phyloP scores from a whole-genome alignment of 495 filamentous ascomycete genomes.

The Aspergillus leporis region DNA sequence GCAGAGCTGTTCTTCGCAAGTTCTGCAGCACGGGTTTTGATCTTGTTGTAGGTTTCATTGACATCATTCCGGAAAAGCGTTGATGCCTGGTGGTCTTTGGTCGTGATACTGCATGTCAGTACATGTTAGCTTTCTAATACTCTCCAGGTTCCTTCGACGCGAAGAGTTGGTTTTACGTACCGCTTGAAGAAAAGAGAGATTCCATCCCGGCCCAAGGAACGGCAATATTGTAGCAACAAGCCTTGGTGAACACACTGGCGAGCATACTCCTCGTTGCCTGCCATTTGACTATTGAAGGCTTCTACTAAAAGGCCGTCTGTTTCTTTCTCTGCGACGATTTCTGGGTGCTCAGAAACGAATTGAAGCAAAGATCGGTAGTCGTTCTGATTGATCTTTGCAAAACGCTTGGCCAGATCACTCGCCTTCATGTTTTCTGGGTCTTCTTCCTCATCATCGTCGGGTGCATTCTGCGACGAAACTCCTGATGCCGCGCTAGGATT shows the following conservation, averaged over 20 bases:
- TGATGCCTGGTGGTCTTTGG: slow-evolving; percentile 84
- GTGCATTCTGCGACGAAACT: slow-evolving; percentile 44
- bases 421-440: slow-evolving; percentile 75
- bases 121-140: slow-evolving; percentile 16
- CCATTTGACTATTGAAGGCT: slow-evolving; percentile 83
- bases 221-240: slow-evolving; percentile 90
- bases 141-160: not conserved
- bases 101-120: slow-evolving; percentile 68
- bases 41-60: slow-evolving; percentile 76
- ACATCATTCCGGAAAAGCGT: slow-evolving; percentile 93
- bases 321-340: slow-evolving; percentile 81
- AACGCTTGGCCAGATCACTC: slow-evolving; percentile 71
- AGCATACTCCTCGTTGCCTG: slow-evolving; percentile 71
- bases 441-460: slow-evolving; percentile 61
- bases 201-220: slow-evolving; percentile 82
- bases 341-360: slow-evolving; percentile 74
- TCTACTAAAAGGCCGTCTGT: slow-evolving; percentile 88
- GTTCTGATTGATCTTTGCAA: slow-evolving; percentile 73
- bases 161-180: slow-evolving; percentile 31
- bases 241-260: slow-evolving; percentile 93
- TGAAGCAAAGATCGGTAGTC: slow-evolving; percentile 71
- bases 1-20: slow-evolving; percentile 66
- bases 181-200: slow-evolving; percentile 92
- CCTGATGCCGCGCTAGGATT: slow-evolving; percentile 61
- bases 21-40: slow-evolving; percentile 76